Conservation (phyloP, 768 basidiomycete genomes). For the Zangia roseola region DNA sequence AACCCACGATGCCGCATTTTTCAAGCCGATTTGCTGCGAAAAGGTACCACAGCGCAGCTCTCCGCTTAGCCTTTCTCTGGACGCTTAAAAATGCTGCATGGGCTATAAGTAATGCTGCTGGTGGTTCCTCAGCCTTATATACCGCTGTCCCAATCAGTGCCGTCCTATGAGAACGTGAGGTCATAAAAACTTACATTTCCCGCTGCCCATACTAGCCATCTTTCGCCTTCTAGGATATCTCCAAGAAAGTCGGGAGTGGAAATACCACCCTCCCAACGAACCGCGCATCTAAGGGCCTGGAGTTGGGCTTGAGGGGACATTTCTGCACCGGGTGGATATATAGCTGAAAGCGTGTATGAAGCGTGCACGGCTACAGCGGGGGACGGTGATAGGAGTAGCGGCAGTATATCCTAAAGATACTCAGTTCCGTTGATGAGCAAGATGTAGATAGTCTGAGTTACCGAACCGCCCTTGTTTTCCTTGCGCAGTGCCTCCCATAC, state of each 20-base stretch:
- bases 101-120: constrained; percentile 73
- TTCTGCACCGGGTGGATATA: constrained; percentile 46
- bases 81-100: constrained; percentile 75
- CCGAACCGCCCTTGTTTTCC: constrained; percentile 85
- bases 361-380: constrained; percentile 59
- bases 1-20: constrained; percentile 79
- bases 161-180: constrained; percentile 1
- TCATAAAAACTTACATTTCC: constrained; percentile 57
- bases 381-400: constrained; percentile 67
- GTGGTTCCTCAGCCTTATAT: constrained; percentile 76
- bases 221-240: constrained; percentile 65
- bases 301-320: constrained; percentile 62
- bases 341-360: constrained; percentile 52
- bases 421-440: constrained; percentile 9
- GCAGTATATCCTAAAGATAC: constrained; percentile 70
- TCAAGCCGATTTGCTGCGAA: constrained; percentile 75
- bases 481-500: constrained; percentile 89
- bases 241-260: constrained; percentile 55
- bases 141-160: constrained; percentile 28
- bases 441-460: constrained; percentile 30
- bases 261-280: constrained; percentile 78
- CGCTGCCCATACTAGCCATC: constrained; percentile 86
- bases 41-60: constrained; percentile 79
- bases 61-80: constrained; percentile 53
- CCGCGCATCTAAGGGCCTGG: constrained; percentile 64